Conservation (phyloP, 2,329 filamentous ascomycete genomes). For the Hymenoscyphus salicellus region DNA sequence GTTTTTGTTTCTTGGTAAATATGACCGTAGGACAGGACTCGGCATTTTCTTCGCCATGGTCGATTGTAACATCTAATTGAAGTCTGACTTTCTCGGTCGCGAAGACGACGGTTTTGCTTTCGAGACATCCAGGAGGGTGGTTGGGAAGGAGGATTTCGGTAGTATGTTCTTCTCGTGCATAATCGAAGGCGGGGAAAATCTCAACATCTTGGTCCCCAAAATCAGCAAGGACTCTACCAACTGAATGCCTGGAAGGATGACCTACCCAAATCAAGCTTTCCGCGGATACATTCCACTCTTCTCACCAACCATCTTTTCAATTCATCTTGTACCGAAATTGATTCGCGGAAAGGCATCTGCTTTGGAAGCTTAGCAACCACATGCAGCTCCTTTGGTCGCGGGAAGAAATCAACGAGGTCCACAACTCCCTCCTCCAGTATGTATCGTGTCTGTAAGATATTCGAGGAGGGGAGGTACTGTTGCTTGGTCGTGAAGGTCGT, state of each 20-base stretch:
- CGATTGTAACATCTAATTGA: slow-evolving; percentile 66
- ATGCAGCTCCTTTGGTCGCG: slow-evolving; percentile 59
- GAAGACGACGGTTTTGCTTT: slow-evolving; percentile 63
- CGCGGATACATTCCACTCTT: slow-evolving; percentile 70
- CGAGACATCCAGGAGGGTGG: slow-evolving; percentile 39
- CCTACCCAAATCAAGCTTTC: slow-evolving; percentile 57
- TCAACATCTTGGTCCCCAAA: slow-evolving; percentile 53
- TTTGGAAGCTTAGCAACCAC: slow-evolving; percentile 48
- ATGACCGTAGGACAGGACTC: slow-evolving; percentile 50
- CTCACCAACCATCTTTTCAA: slow-evolving; percentile 70
- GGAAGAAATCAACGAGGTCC: slow-evolving; percentile 73
- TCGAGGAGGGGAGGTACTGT: slow-evolving; percentile 71
- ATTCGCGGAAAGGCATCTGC: slow-evolving; percentile 53
- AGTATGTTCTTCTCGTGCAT: slow-evolving; percentile 60
- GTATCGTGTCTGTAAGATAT: slow-evolving; percentile 74
- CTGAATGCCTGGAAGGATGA: not conserved
- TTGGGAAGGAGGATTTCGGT: slow-evolving; percentile 52
- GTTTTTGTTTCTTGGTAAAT: slow-evolving; percentile 53
- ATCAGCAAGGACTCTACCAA: not conserved
- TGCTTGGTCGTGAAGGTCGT: slow-evolving; percentile 67
- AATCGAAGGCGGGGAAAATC: slow-evolving; percentile 70
- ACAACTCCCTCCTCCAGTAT: slow-evolving; percentile 73
- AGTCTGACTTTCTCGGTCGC: slow-evolving; percentile 56
- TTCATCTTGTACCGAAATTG: slow-evolving; percentile 54
- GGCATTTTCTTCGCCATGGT: slow-evolving; percentile 51